These are phyloP conservation scores for Ophiostoma fasciatum DNA, from an alignment of 2,329 filamentous ascomycete genomes.

Conservation along the genomic window DNA sequence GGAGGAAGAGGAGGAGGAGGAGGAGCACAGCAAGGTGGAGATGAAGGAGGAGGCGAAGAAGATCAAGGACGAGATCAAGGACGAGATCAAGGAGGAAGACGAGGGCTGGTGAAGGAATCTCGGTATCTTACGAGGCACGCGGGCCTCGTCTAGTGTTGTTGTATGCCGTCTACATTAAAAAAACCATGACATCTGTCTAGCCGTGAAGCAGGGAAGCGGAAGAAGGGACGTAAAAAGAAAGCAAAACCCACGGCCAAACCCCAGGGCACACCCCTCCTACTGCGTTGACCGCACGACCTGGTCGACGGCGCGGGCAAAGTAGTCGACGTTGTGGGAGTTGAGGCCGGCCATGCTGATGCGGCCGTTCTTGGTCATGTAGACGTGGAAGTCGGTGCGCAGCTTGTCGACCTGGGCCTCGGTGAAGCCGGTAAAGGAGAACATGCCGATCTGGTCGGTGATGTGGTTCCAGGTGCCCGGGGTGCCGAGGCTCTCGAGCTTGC, in stretches of 20 bases:
- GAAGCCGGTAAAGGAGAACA: constrained; percentile 91
- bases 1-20: too few species aligned
- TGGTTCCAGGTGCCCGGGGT: constrained; percentile 98
- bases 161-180: too few species aligned
- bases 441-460: constrained; percentile 97
- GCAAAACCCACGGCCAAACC: not conserved
- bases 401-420: constrained; percentile 57
- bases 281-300: constrained; percentile 52
- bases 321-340: constrained; percentile 82
- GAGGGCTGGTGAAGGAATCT: too few species aligned
- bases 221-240: not conserved
- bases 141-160: too few species aligned
- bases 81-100: too few species aligned
- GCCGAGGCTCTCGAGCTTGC: constrained; percentile 87
- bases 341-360: constrained; percentile 97
- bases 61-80: too few species aligned
- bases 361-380: constrained; percentile 96
- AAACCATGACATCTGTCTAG: too few species aligned
- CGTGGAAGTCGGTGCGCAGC: constrained; percentile 54
- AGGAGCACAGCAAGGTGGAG: too few species aligned
- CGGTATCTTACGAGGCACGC: too few species aligned
- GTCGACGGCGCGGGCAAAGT: constrained; percentile 81
- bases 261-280: not conserved
- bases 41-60: too few species aligned
- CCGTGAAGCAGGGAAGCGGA: too few species aligned